Conservation (phyloP, 441 rosid genomes). For the Capsella rubella region DNA sequence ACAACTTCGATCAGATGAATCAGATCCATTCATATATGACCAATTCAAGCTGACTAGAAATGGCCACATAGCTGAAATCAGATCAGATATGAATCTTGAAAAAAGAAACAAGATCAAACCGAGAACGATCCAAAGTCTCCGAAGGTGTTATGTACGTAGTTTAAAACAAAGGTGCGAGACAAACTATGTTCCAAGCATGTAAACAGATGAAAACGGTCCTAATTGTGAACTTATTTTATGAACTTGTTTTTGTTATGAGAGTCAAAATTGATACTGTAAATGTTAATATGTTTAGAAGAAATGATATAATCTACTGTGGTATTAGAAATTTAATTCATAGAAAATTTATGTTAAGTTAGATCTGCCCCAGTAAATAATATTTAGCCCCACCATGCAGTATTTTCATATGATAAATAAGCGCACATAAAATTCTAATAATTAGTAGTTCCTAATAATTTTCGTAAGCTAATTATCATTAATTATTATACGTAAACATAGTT, state of each 20-base stretch:
- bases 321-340: neutral
- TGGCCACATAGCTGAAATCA: neutral
- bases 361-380: conserved; percentile 1
- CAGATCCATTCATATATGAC: neutral
- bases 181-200: neutral
- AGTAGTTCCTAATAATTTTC: conserved; percentile 15
- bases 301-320: neutral
- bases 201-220: neutral
- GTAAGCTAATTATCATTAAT: conserved; percentile 37
- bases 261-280: no score
- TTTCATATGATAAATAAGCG: neutral
- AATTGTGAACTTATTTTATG: neutral
- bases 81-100: neutral
- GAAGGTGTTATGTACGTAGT: neutral
- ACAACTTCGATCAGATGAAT: neutral
- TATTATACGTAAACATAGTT: conserved; percentile 31
- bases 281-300: no score
- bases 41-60: neutral
- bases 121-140: neutral
- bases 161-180: neutral
- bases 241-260: neutral
- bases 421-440: conserved; percentile 5
- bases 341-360: neutral
- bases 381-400: conserved; percentile 21
- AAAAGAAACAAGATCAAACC: neutral